Conservation (phyloP, 2,329 filamentous ascomycete species). For the Escovopsis weberi region DNA sequence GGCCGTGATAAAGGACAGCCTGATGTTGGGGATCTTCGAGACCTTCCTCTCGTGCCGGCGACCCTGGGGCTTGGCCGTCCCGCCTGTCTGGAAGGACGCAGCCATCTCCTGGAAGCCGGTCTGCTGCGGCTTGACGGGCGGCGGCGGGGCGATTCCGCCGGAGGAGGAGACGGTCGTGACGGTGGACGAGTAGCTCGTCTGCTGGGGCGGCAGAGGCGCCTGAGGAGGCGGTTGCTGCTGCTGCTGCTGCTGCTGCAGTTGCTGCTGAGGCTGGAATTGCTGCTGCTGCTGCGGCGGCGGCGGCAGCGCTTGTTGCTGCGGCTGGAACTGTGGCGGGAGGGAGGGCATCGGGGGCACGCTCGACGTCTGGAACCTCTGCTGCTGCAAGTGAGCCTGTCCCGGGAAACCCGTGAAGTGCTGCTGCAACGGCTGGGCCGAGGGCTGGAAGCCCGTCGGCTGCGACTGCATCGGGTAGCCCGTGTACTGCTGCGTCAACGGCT, state of each 20-base stretch:
- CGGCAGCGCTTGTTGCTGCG: conserved; percentile 30
- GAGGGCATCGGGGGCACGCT: conserved; percentile 44
- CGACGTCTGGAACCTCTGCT: conserved; percentile 43
- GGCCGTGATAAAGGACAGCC: conserved; percentile 89
- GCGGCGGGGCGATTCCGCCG: conserved; percentile 34
- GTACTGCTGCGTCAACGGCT: conserved; percentile 41
- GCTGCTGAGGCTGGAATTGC: conserved; percentile 24
- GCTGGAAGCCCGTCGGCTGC: conserved; percentile 33
- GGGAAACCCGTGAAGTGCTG: conserved; percentile 56
- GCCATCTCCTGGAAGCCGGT: conserved; percentile 55
- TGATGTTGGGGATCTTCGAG: conserved; percentile 81
- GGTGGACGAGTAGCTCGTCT: conserved; percentile 30
- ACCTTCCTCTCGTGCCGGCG: conserved; percentile 35
- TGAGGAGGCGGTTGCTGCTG: conserved; percentile 13
- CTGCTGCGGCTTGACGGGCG: conserved; percentile 49
- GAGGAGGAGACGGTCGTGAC: conserved; percentile 34
- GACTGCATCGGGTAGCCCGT: conserved; percentile 44
- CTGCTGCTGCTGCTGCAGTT: conserved; percentile 33
- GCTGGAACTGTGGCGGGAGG: conserved; percentile 44
- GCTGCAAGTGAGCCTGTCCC: conserved; percentile 34
- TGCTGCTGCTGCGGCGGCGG: conserved; percentile 20
- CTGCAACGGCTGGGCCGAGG: conserved; percentile 44
- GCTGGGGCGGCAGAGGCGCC: conserved; percentile 25
- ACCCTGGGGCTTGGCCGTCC: conserved; percentile 28
- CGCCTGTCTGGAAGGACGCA: conserved; percentile 46